Conservation (phyloP, 2,329 filamentous ascomycete species). For the Ciborinia camelliae region DNA sequence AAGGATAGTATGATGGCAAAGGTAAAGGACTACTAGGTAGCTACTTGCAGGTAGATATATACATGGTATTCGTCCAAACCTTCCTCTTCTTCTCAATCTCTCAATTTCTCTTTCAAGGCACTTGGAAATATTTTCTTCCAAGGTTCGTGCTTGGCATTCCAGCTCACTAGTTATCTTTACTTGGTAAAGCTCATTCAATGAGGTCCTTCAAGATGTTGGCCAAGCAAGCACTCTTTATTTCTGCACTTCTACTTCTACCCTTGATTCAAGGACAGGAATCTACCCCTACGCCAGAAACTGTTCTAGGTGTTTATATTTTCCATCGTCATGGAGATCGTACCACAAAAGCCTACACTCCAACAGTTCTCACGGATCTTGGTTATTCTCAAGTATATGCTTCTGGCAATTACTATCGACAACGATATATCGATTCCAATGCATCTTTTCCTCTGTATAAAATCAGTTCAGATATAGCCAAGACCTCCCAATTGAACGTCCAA, state of each 20-base stretch:
- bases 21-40: too few species aligned
- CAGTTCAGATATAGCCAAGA: slow-evolving; percentile 61
- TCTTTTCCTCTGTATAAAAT: slow-evolving; percentile 61
- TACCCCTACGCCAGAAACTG: slow-evolving; percentile 35
- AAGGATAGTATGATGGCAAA: not conserved
- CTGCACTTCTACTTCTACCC: slow-evolving; percentile 42
- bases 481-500: slow-evolving; percentile 67
- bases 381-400: slow-evolving; percentile 71
- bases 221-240: slow-evolving; percentile 43
- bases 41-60: slow-evolving; percentile 1
- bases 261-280: slow-evolving; percentile 37
- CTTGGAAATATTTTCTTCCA: not conserved
- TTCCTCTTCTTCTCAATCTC: not conserved
- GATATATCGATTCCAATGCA: slow-evolving; percentile 65
- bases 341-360: slow-evolving; percentile 67
- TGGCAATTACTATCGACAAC: slow-evolving; percentile 70
- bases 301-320: slow-evolving; percentile 79
- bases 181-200: not conserved
- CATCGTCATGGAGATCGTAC: slow-evolving; percentile 88
- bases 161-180: not conserved
- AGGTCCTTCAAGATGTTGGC: slow-evolving; percentile 31
- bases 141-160: not conserved
- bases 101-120: not conserved
- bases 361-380: slow-evolving; percentile 74
- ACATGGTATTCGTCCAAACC: not conserved